These are phyloP conservation scores for Scopulariopsis brevicaulis DNA, from an alignment of 2,329 filamentous ascomycete genomes.

Conservation along the genomic window DNA sequence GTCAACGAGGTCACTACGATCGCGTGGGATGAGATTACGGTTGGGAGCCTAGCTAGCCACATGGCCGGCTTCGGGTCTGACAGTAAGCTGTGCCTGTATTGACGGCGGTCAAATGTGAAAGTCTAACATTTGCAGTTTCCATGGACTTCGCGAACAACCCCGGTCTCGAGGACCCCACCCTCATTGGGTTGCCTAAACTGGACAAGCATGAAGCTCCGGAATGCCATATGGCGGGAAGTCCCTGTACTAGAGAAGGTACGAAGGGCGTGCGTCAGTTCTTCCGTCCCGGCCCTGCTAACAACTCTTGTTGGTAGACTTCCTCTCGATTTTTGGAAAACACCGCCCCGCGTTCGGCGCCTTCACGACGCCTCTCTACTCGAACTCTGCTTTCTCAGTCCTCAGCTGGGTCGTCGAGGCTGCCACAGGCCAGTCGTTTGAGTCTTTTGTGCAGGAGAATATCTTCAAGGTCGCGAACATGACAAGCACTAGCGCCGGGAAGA, in stretches of 20 bases:
- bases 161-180: neutral
- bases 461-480: slow-evolving; percentile 28
- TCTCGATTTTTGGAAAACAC: slow-evolving; percentile 12
- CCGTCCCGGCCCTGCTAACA: neutral
- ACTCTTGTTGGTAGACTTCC: slow-evolving; percentile 12
- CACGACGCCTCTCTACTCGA: slow-evolving; percentile 34
- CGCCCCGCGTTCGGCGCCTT: slow-evolving; percentile 28
- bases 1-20: slow-evolving; percentile 13
- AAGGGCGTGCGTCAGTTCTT: neutral
- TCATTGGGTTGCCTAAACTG: neutral
- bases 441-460: slow-evolving; percentile 26
- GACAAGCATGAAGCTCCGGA: neutral
- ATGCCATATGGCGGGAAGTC: neutral
- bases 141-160: neutral
- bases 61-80: slow-evolving; percentile 11
- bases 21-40: slow-evolving; percentile 19
- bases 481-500: slow-evolving; percentile 20
- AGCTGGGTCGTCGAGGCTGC: slow-evolving; percentile 31
- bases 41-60: slow-evolving; percentile 23
- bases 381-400: slow-evolving; percentile 31
- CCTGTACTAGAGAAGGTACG: slow-evolving; percentile 1
- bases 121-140: neutral
- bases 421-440: slow-evolving; percentile 23
- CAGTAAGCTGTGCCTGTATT: neutral
- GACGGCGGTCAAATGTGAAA: neutral